Evolutionary conservation across 225 moss, liverwort and hornwort genomes (phyloP), one percentile per base, ranked within the genome.

Genomic region (Physcomitrium patens): DNA sequence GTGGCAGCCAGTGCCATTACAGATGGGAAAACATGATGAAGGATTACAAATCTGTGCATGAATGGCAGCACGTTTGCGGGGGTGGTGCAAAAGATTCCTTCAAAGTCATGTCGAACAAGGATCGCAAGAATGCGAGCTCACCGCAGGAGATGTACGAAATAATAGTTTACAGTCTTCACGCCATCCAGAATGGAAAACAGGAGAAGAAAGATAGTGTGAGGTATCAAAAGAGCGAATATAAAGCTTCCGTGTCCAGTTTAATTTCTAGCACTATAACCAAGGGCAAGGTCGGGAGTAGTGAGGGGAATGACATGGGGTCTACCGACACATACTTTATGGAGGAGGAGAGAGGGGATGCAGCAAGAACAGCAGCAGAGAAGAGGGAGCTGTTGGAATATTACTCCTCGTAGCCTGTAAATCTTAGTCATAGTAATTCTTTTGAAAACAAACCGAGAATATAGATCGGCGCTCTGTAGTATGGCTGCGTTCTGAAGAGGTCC

Each of bases 11-110:
- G 46, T 94, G 96, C 76, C 94, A 96, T 64, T 92, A 96, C 77
- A 96, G 94, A 74, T 96, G 96, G 94, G 96, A 96, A 49, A 94
- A 96, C 75, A 94, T 96, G 96, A 94, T 94, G 96, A 96, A 96
- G 61, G 94, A 94, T 66, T 92, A 96, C 71, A 94, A 96, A 69
- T 92, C 91, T 3, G 94, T 94, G 27, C 76, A 92, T 49, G 94
- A 94, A 69, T 96, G 96, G 96, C 94, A 96, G 62, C 91, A 91
- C 62, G 80, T 89, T 16, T 78, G 82, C 52, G 84, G 87, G 62
- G 84, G 80, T 11, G 71, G 70, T 3, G 86, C 79, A 0, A 91
- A 94, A 60, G 88, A 96, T 68, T 96, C 94, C 76, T 96, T 94
- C 87, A 94, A 91, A 44, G 94, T 91, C 63, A 94, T 96, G 94